phyloP scores from a whole-genome alignment of 1,284 basidiomycete species.

The Flammula alnicola region DNA sequence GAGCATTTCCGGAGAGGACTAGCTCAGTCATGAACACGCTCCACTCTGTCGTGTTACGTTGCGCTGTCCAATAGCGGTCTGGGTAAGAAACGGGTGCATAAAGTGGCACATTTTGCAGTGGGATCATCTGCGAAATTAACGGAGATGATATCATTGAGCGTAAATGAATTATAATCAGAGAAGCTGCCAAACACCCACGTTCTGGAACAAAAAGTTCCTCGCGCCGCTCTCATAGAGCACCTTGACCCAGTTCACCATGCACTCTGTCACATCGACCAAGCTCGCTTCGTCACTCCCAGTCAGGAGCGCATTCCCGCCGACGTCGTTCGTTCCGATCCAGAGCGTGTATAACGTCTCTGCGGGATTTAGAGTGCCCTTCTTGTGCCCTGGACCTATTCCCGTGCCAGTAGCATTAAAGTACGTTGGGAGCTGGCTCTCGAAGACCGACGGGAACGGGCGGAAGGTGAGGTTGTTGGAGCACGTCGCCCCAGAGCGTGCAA shows the following conservation, averaged over 20 bases:
- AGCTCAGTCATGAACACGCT: slow-evolving; percentile 52
- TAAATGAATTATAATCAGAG: background rate
- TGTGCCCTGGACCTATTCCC: slow-evolving; percentile 1
- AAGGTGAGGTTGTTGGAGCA: slow-evolving; percentile 51
- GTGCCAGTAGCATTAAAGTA: slow-evolving; percentile 32
- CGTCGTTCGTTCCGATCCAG: slow-evolving; percentile 53
- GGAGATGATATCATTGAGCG: no score
- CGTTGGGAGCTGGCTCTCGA: slow-evolving; percentile 46
- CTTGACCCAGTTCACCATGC: slow-evolving; percentile 51
- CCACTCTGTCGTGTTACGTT: slow-evolving; percentile 55
- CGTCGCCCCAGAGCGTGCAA: slow-evolving; percentile 48
- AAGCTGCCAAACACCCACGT: slow-evolving; percentile 33
- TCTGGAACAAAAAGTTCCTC: slow-evolving; percentile 51
- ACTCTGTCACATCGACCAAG: slow-evolving; percentile 44
- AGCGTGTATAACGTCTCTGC: slow-evolving; percentile 46
- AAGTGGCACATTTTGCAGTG: slow-evolving; percentile 47
- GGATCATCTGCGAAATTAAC: slow-evolving; percentile 52
- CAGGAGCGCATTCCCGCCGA: slow-evolving; percentile 44
- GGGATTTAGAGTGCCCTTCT: slow-evolving; percentile 31
- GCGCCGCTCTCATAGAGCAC: slow-evolving; percentile 45
- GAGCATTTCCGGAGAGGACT: slow-evolving; percentile 43
- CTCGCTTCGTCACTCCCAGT: slow-evolving; percentile 40
- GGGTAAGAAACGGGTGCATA: slow-evolving; percentile 48
- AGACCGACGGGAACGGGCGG: slow-evolving; percentile 45
- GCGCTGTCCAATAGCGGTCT: slow-evolving; percentile 45